A percentile compares a stretch with the other conserved stretches of the same genome.
phyloP scores from a whole-genome alignment of 345 rosid species.

The Pistacia vera region DNA sequence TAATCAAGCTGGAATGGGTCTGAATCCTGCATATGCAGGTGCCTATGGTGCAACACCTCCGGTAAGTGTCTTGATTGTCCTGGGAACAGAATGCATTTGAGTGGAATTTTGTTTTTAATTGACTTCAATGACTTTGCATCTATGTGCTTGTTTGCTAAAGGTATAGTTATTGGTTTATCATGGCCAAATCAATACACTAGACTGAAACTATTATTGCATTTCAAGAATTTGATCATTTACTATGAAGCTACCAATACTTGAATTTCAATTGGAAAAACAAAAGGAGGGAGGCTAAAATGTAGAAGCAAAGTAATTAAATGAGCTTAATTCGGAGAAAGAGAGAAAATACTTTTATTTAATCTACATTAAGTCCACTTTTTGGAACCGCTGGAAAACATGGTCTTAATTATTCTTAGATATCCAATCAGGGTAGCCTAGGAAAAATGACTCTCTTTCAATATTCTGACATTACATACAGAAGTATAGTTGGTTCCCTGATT shows the following conservation, averaged over 20 bases:
- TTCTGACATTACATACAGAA: not conserved
- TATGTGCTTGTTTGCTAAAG: not conserved
- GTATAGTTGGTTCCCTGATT: not conserved
- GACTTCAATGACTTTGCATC: not conserved
- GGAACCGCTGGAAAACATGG: not conserved
- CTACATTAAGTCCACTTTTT: not conserved
- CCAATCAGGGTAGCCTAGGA: not conserved
- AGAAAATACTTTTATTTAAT: too few relatives aligned
- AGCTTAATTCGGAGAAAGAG: too few relatives aligned
- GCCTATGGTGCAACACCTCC: slow-evolving; percentile 83
- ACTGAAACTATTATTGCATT: not conserved
- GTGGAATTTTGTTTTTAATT: slow-evolving; percentile 2
- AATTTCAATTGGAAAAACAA: not conserved
- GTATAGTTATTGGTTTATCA: not conserved
- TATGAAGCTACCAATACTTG: not conserved
- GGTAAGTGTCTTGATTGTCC: slow-evolving; percentile 45
- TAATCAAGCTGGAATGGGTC: slow-evolving; percentile 52
- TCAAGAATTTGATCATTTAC: not conserved
- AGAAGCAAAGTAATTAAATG: not conserved
- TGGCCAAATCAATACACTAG: not conserved
- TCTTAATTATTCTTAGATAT: not conserved
- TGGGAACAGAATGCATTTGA: slow-evolving; percentile 1
- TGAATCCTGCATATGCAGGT: slow-evolving; percentile 71
- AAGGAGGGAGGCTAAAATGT: not conserved
- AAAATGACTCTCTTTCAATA: not conserved